Evolutionary conservation across 1,284 basidiomycete species (phyloP), one percentile per base, ranked within the genome.

Genomic region (Rhodotorula mucilaginosa): DNA sequence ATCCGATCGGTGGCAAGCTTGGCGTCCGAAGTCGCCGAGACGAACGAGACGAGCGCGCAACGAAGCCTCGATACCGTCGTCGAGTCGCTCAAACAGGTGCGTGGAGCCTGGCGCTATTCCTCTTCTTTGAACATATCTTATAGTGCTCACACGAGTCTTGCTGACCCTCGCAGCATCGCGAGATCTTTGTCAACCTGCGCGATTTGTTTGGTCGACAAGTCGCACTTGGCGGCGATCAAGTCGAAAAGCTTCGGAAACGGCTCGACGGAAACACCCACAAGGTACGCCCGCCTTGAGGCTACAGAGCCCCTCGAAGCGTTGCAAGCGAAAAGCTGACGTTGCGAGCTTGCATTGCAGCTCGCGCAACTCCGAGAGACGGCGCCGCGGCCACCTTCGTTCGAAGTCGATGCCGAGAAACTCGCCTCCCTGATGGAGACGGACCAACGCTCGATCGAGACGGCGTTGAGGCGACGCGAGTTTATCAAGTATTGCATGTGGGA

Each of bases 171-270:
- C 83, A 83, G 62, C 92, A 97, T 80, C 87, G 93, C 56, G 94
- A 97, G 79, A 84, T 97, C 6, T 95, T 93, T 80, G 83, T 91
- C 57, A 88, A 91, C 13, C 89, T 90, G 80, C 87, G 90, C 29
- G 92, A 94, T 77, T 84, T 96, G 6, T 90, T 95, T 79, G 83
- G 88, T 60, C 88, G 93, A 31, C 89, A 93, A 76, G 90, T 92
- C 70, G 56, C 87, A 88, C 84, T 95, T 51, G 91, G 92, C 0
- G 85, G 88, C 52, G 94, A 97, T 78, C 87, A 88, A 74, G 91
- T 94, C 3, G 92, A 96, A 64, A 86, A 89, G 47, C 83, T 97
- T 67, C 89, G 89, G 81, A 94, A 91, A 78, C 88, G 91, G 48
- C 88, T 94, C 39, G 92, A 94, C 68, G 82, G 83, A 0, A 89